phyloP scores from a whole-genome alignment of 2,329 filamentous ascomycete species.

The Trichoderma harzianum region DNA sequence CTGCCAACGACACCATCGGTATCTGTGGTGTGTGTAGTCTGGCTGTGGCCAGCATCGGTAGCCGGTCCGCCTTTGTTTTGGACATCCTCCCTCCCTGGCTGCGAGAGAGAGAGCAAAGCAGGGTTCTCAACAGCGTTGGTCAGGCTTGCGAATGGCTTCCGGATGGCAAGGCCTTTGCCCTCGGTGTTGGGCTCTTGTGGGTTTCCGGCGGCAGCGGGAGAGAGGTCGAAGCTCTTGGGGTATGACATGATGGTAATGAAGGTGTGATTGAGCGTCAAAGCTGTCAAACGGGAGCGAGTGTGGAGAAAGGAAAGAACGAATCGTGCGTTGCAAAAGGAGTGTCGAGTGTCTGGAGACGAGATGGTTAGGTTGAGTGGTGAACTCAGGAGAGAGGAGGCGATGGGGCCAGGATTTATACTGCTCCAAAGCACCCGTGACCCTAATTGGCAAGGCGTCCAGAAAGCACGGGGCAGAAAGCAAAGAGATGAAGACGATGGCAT shows the following conservation, averaged over 20 bases:
- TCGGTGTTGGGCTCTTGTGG: not conserved
- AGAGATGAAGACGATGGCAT: no score
- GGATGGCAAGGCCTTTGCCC: not conserved
- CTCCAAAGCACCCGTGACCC: not conserved
- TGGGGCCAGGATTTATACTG: not conserved
- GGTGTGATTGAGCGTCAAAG: not conserved
- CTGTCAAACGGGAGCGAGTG: not conserved
- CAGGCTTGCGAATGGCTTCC: not conserved
- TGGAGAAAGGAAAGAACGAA: not conserved
- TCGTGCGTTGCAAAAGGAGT: not conserved
- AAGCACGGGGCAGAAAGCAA: not conserved
- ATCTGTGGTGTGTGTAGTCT: not conserved
- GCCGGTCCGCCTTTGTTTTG: not conserved
- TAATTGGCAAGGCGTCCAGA: not conserved
- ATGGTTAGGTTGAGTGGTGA: not conserved
- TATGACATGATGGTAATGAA: not conserved
- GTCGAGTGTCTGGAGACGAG: not conserved
- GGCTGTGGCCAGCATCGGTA: not conserved
- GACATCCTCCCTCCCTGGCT: not conserved
- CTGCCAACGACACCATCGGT: not conserved
- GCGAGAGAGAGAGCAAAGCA: not conserved
- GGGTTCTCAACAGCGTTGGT: not conserved
- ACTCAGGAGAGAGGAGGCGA: not conserved
- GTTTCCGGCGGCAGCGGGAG: not conserved
- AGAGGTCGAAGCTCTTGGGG: not conserved